Base-by-base conservation (phyloP, 129 eudicot genomes). In the Daucus carota region DNA sequence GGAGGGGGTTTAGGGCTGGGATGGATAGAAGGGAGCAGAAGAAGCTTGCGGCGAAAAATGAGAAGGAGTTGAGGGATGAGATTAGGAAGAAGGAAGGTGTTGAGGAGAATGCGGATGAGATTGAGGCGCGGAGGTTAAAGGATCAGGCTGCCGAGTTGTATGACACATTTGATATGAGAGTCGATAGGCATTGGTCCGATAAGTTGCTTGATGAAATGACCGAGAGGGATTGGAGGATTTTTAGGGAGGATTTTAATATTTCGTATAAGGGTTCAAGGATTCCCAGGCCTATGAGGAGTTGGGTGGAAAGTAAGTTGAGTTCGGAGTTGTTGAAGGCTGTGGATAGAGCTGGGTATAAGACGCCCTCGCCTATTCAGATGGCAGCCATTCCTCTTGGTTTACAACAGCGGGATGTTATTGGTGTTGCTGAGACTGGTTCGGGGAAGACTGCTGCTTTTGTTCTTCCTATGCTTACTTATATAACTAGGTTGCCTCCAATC, bases 361-460 rank as follows among this genome's bases (percentile, higher is more conserved):
- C 44, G 1, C 73, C 73, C 18, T 68, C 73, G 5, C 73, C 73
- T 38, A 68, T 68, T 68, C 73, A 68, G 46, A 68, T 68, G 73
- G 73, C 73, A 2, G 73, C 73, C 2, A 68, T 68, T 68, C 73
- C 73, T 34, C 73, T 68, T 68, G 73, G 73, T 22, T 68, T 68
- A 4, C 73, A 68, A 22, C 73, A 68, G 14, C 46, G 73, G 28
- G 73, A 68, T 36, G 73, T 68, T 68, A 68, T 68, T 68, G 73
- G 73, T 36, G 73, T 68, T 68, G 73, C 73, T 0, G 73, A 68
- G 73, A 68, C 73, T 10, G 73, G 73, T 22, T 68, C 73, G 6
- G 73, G 73, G 43, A 68, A 68, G 73, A 68, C 73, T 17, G 73
- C 73, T 68, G 73, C 73, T 68, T 68, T 68, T 68, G 73, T 68